Evolutionary conservation across 2,329 filamentous ascomycete species (phyloP), one percentile per base, ranked within the genome.

Genomic region (Diaporthe humulicola): DNA sequence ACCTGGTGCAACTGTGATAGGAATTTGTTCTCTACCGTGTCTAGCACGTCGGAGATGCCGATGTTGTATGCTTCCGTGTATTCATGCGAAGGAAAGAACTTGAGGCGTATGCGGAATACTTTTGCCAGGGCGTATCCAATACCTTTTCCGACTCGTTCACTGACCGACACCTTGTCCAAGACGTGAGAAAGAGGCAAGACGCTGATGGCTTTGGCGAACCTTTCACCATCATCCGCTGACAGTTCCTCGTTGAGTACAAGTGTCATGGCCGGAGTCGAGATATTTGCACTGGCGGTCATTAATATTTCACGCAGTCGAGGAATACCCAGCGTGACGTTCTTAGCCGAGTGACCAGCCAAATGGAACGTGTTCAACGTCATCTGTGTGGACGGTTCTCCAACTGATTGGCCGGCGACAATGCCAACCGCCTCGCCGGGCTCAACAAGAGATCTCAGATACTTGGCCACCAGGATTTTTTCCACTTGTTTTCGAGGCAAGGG

Each of bases 311-410:
- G 91, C 28, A 99, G 90, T 86, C 97, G 95, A 75, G 97, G 97
- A 81, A 99, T 98, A 94, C 97, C 97, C 28, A 98, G 90, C 0
- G 97, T 99, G 82, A 99, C 97, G 90, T 99, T 99, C 89, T 98
- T 98, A 40, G 97, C 93, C 28, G 97, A 96, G 88, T 98, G 96
- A 81, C 97, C 97, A 84, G 97, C 97, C 90, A 99, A 94, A 90
- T 99, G 97, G 91, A 99, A 99, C 38, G 97, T 99, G 86, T 99
- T 99, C 73, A 99, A 87, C 10, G 97, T 99, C 97, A 99, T 99
- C 84, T 99, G 97, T 15, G 97, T 99, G 3, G 96, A 98, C 12
- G 97, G 97, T 82, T 99, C 97, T 82, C 97, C 97, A 56, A 99
- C 93, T 42, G 96, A 98, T 85, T 99, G 97, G 14, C 96, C 96